phyloP scores from a whole-genome alignment of 805 yeast genomes.

The Nakazawaea pomicola region DNA sequence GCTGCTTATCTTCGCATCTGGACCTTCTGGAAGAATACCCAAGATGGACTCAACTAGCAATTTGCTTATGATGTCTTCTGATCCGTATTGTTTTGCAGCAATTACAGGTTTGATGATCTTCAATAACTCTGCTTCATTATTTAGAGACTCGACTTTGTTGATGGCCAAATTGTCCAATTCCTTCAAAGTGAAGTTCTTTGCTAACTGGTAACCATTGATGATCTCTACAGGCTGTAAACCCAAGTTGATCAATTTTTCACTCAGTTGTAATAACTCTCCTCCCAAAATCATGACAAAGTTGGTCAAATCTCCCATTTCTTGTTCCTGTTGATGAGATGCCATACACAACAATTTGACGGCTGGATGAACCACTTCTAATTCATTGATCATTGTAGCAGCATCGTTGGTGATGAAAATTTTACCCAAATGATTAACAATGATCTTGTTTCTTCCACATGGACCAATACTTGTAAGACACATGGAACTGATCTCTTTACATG shows the following conservation, averaged over 20 bases:
- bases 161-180: conserved; percentile 64
- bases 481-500: conserved; percentile 86
- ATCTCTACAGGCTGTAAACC: conserved; percentile 93
- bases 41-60: conserved; percentile 84
- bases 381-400: conserved; percentile 96
- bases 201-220: conserved; percentile 86
- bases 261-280: conserved; percentile 83
- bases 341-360: conserved; percentile 93
- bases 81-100: conserved; percentile 90
- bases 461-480: conserved; percentile 95
- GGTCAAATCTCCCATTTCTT: conserved; percentile 96
- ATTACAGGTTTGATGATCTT: conserved; percentile 84
- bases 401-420: conserved; percentile 89
- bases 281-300: conserved; percentile 89
- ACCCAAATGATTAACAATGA: conserved; percentile 83
- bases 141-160: conserved; percentile 54
- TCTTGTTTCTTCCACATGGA: conserved; percentile 95
- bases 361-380: conserved; percentile 92
- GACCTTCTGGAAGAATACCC: conserved; percentile 66
- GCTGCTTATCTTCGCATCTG: conserved; percentile 26
- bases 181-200: conserved; percentile 67
- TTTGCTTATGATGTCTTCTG: conserved; percentile 69
- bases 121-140: conserved; percentile 48
- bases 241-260: conserved; percentile 76
- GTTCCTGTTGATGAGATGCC: conserved; percentile 96